Evolutionary conservation across 441 rosid species (phyloP), one percentile per base, ranked within the genome.

Genomic region (Isatis lusitanica): DNA sequence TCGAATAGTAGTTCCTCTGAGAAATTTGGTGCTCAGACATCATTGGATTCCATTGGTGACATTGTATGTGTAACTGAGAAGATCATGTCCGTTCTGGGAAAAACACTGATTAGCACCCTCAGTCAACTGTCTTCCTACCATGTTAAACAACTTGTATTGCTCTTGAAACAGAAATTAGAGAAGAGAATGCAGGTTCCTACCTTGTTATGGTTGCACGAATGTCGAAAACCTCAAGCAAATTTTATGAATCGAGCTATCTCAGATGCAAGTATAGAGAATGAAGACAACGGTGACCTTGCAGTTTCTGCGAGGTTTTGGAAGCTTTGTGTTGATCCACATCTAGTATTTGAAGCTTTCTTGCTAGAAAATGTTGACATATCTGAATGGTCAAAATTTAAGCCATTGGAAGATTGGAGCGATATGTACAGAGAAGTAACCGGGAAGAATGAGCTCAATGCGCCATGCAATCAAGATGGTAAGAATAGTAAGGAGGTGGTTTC

Each of bases 91-190:
- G 79, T 71, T 61, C 76, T 89, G 83, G 86, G 84, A 10, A 85
- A 80, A 65, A 78, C 80, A 43, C 78, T 92, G 77, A 82, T 75
- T 61, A 61, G 70, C 64, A 65, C 89, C 55, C 82, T 87, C 67
- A 67, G 70, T 33, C 90, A 86, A 74, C 74, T 90, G 73, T 92
- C 98, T 73, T 92, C 94, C 76, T 77, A 84, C 82, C 93, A 94
- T 79, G 73, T 83, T 59, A 86, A 84, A 67, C 80, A 77, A 63
- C 87, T 92, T 57, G 86, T 78, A 47, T 66, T 76, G 53, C 79
- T 80, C 67, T 81, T 90, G 75, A 85, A 80, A 68, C 87, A 79
- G 80, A 86, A 89, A 74, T 52, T 78, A 52, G 92, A 85, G 78
- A 83, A 81, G 83, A 84, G 84, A 77, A 80, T 74, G 77, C 83